phyloP scores from a whole-genome alignment of 169 alveolate genomes.

The Cryptosporidium muris region DNA sequence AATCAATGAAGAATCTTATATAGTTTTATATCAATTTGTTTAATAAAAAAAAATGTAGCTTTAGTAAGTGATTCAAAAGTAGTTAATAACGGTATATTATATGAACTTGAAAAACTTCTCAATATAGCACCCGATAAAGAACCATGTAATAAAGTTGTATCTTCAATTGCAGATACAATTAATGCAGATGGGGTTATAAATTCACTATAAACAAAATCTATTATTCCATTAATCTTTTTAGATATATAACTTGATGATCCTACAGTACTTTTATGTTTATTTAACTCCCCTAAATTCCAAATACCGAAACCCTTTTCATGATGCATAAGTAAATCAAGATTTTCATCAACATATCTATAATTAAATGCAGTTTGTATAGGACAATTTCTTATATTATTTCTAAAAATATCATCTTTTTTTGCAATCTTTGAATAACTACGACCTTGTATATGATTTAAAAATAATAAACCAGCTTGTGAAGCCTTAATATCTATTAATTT shows the following conservation, averaged over 20 bases:
- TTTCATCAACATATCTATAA: constrained; percentile 44
- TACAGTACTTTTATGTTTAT: not conserved
- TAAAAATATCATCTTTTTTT: constrained; percentile 13
- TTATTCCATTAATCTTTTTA: constrained; percentile 28
- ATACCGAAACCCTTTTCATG: constrained; percentile 68
- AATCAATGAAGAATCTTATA: constrained; percentile 23
- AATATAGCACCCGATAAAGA: constrained; percentile 31
- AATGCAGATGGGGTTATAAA: constrained; percentile 53
- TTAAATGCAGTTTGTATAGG: constrained; percentile 62
- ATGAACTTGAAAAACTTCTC: constrained; percentile 24
- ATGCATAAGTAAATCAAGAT: constrained; percentile 56
- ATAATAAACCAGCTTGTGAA: constrained; percentile 51
- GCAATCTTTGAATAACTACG: constrained; percentile 3
- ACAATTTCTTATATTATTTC: constrained; percentile 28
- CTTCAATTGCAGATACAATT: constrained; percentile 49
- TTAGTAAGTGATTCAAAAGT: constrained; percentile 46
- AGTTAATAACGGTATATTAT: constrained; percentile 23
- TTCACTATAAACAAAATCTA: constrained; percentile 39
- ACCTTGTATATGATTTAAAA: constrained; percentile 41
- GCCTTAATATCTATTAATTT: constrained; percentile 60
- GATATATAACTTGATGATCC: constrained; percentile 2
- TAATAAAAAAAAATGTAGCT: constrained; percentile 63
- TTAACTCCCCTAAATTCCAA: constrained; percentile 31
- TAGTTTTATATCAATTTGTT: constrained; percentile 44
- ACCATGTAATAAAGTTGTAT: constrained; percentile 18